Percentiles rank a stretch among this genome's conserved stretches.
Conservation (phyloP, 768 basidiomycete genomes). For the Chalciporus pseudorubinellus region DNA sequence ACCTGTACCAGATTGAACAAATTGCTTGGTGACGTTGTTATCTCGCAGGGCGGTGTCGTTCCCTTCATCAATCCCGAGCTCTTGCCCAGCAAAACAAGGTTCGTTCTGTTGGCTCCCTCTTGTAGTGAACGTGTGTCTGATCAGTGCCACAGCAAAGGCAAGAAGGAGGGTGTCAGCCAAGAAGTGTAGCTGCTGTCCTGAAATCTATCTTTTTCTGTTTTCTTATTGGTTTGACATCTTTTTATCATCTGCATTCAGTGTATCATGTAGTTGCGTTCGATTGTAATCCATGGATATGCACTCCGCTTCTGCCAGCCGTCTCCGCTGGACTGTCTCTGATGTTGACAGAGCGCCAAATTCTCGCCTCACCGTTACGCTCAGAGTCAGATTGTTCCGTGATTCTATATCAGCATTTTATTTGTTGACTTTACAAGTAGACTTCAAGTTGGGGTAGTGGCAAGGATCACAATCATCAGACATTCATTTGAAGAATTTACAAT, state of each 20-base stretch:
- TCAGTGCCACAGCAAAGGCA: constrained; percentile 28
- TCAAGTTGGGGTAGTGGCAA: too few relatives aligned
- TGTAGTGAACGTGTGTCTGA: constrained; percentile 1
- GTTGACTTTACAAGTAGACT: too few relatives aligned
- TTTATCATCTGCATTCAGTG: constrained; percentile 30
- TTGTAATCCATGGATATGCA: constrained; percentile 18
- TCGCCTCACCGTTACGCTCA: too few relatives aligned
- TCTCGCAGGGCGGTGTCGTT: constrained; percentile 88
- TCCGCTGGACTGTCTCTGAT: too few relatives aligned
- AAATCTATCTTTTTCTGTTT: constrained; percentile 3
- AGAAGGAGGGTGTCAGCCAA: constrained; percentile 34
- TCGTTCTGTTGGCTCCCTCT: background rate
- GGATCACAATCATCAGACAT: too few relatives aligned
- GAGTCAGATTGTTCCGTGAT: too few relatives aligned
- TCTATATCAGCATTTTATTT: too few relatives aligned
- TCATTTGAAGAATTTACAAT: too few relatives aligned
- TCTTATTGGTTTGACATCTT: constrained; percentile 23
- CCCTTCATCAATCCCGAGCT: constrained; percentile 58
- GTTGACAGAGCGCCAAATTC: too few relatives aligned
- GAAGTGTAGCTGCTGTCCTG: constrained; percentile 24
- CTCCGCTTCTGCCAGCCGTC: too few relatives aligned
- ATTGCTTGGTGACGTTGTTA: constrained; percentile 81
- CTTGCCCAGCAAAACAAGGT: constrained; percentile 33
- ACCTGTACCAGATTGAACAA: constrained; percentile 55
- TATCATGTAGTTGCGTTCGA: constrained; percentile 26